Conservation (phyloP, 2,329 filamentous ascomycete genomes). For the Colletotrichum sp. region DNA sequence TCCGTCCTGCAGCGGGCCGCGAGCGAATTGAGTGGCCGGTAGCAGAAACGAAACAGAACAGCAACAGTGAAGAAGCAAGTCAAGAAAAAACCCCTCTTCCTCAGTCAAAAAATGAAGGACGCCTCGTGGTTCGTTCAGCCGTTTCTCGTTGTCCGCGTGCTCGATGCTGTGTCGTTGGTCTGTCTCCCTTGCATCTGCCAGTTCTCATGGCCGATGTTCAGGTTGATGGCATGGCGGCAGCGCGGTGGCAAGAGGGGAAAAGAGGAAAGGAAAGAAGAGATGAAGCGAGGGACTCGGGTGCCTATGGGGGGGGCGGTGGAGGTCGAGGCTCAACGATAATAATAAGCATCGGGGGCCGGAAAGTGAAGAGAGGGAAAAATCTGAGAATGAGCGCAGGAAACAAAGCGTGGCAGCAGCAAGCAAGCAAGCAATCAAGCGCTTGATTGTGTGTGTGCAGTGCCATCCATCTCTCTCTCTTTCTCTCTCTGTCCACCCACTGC, state of each 20-base stretch:
- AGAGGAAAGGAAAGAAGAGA: neutral
- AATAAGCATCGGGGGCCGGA: constrained; percentile 11
- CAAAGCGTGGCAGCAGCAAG: neutral
- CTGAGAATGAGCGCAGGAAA: neutral
- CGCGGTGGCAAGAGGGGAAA: constrained; percentile 10
- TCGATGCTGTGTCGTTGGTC: constrained; percentile 3
- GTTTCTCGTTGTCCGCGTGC: constrained; percentile 14
- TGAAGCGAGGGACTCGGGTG: neutral
- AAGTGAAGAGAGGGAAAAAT: neutral
- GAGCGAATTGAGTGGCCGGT: neutral
- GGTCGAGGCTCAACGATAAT: constrained; percentile 9
- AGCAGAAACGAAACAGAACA: neutral
- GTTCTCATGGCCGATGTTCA: constrained; percentile 21
- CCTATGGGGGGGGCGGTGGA: neutral
- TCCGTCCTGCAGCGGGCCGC: constrained; percentile 9
- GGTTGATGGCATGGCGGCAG: constrained; percentile 29
- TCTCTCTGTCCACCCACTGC: neutral
- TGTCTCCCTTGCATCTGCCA: constrained; percentile 23
- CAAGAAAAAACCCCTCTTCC: neutral
- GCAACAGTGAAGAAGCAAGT: neutral
- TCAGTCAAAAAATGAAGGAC: neutral
- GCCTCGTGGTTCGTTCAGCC: constrained; percentile 1
- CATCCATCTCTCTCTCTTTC: neutral
- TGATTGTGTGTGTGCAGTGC: neutral
- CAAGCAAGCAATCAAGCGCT: neutral